phyloP scores from a whole-genome alignment of 108 stramenopile genomes.

The Asterionellopsis glacialis region DNA sequence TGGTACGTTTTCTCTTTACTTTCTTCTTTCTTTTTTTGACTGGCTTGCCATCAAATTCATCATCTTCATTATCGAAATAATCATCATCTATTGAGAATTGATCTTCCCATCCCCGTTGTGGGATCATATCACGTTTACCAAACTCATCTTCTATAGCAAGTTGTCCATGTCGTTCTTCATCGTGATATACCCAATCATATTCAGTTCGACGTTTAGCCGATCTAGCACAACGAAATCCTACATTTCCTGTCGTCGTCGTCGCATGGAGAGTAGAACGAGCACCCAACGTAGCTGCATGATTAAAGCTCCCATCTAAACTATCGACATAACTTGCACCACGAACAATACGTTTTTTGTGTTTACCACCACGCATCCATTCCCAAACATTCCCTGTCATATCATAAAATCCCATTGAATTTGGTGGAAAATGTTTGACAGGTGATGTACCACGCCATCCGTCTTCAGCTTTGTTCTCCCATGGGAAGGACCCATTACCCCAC shows the following conservation, averaged over 20 bases:
- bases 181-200: conserved; percentile 71
- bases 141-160: conserved; percentile 65
- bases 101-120: conserved; percentile 47
- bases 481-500: conserved; percentile 81
- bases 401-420: conserved; percentile 83
- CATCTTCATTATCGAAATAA: conserved; percentile 30
- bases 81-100: conserved; percentile 19
- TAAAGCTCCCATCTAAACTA: conserved; percentile 69
- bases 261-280: conserved; percentile 73
- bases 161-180: conserved; percentile 49
- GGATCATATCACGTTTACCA: conserved; percentile 48
- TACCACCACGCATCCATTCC: conserved; percentile 92
- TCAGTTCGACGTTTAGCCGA: conserved; percentile 61
- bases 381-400: conserved; percentile 92
- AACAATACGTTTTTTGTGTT: conserved; percentile 80
- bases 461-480: conserved; percentile 65
- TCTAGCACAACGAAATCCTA: conserved; percentile 85
- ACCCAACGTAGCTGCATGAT: conserved; percentile 85
- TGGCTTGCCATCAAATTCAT: conserved; percentile 30
- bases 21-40: conserved; percentile 31
- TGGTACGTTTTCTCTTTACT: no score
- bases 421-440: conserved; percentile 76
- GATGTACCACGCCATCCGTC: conserved; percentile 86
- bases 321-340: conserved; percentile 89
- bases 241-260: conserved; percentile 80